Percentiles rank a stretch among this genome's conserved stretches.
phyloP scores from a whole-genome alignment of 371 early-diverging fungal genomes.

The Mycotypha africana region DNA sequence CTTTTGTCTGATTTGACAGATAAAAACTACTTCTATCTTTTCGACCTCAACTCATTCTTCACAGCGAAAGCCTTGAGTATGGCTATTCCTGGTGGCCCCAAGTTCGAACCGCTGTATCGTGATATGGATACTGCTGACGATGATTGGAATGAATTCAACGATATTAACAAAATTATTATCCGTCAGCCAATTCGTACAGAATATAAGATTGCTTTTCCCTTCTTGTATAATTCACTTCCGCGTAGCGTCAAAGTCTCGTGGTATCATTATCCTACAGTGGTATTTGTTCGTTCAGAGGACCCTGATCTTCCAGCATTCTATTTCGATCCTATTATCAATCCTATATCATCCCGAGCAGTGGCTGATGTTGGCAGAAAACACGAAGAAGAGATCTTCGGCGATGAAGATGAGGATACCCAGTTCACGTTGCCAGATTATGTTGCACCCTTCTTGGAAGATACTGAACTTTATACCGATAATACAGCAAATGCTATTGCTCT shows the following conservation, averaged over 20 bases:
- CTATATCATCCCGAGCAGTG: slow-evolving; percentile 82
- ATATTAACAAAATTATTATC: slow-evolving; percentile 98
- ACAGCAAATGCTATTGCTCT: slow-evolving; percentile 90
- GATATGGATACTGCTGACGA: slow-evolving; percentile 95
- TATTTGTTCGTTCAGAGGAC: slow-evolving; percentile 87
- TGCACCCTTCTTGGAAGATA: slow-evolving; percentile 81
- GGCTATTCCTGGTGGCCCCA: slow-evolving; percentile 99
- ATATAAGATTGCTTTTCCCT: slow-evolving; percentile 98
- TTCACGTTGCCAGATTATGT: slow-evolving; percentile 81
- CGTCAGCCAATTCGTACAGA: slow-evolving; percentile 97
- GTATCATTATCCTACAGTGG: slow-evolving; percentile 92
- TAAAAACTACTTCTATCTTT: slow-evolving; percentile 95
- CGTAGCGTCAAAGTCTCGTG: slow-evolving; percentile 87
- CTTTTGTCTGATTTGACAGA: slow-evolving; percentile 91
- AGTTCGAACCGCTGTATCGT: slow-evolving; percentile 95
- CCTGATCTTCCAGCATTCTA: slow-evolving; percentile 97
- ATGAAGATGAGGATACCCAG: slow-evolving; percentile 62
- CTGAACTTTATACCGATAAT: slow-evolving; percentile 81
- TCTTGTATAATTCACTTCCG: slow-evolving; percentile 94
- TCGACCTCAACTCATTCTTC: slow-evolving; percentile 91
- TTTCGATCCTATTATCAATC: slow-evolving; percentile 95
- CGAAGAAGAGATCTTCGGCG: slow-evolving; percentile 87
- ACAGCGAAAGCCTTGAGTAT: slow-evolving; percentile 97
- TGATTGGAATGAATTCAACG: slow-evolving; percentile 99
- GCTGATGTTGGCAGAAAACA: slow-evolving; percentile 48